Base-by-base conservation (phyloP, 2,329 filamentous ascomycete genomes). In the Ophiosphaerella narmari region DNA sequence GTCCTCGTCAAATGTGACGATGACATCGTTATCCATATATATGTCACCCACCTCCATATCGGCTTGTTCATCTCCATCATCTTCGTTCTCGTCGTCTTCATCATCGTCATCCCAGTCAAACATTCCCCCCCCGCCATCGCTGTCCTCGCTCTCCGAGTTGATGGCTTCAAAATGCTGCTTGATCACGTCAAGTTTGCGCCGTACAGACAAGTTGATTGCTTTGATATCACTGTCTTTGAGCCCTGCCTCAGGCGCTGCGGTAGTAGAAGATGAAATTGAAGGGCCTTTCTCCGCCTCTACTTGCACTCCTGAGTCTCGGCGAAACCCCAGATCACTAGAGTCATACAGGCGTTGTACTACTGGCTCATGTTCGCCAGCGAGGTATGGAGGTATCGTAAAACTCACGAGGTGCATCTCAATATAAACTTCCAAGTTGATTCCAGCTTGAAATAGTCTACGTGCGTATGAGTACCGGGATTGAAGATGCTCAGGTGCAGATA, bases 61-160 rank as follows among this genome's bases (percentile, higher is more conserved):
- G 11, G 11, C 26, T 11, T 29, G 7, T 8, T 29, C 11, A 11
- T 29, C 26, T 8, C 2, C 7, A 3, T 24, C 7, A 24, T 9
- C 21, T 14, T 42, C 26, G 32, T 48, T 24, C 18, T 32, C 37
- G 11, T 39, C 24, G 7, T 14, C 33, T 12, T 29, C 35, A n/a
- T 46, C 34, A n/a, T 46, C 96, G 75, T 89, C 91, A 59, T 49
- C 67, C 48, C 67, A 69, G 21, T 73, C 65, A 18, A 47, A 39
- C 4, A 24, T 33, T 35, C 36, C 40, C 9, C 12, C 8, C 2
- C 21, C 24, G 26, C 24, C 44, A 12, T 58, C 52, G 9, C 50
- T 23, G 4, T 58, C 52, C 6, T 57, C 40, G 26, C 21, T 18
- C 35, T 16, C 35, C 6, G 11, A 14, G 13, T 41, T 29, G 7